Evolutionary conservation across 768 basidiomycete genomes (phyloP), one percentile per base, ranked within the genome.

Genomic region (Dioszegia crocea): DNA sequence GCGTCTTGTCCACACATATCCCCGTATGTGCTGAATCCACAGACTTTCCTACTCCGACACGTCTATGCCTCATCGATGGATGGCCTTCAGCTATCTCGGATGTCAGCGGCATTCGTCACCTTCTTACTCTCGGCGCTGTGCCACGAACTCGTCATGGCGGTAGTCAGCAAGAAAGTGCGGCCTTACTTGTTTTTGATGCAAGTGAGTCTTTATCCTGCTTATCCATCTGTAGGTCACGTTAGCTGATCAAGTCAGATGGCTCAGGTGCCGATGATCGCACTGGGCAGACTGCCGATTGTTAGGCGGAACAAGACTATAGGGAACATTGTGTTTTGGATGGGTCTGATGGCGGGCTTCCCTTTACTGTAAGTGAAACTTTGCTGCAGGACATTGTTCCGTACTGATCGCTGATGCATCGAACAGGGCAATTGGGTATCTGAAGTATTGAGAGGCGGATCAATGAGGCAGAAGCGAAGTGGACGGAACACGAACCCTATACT

Each of bases 101-200:
- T 82, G 4, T 81, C 83, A n/a, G 96, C 96, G 11, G 90, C 94
- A 83, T 85, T 94, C 69, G 63, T 91, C 52, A 99, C 96, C 0
- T 99, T 99, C 81, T 76, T 94, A 4, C 79, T 98, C 46, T 91
- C 89, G 57, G 94, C 94, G 0, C 83, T 83, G 53, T 87, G 85
- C 30, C 94, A 99, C 68, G 96, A 98, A 74, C 81, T 99, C 29
- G 92, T 98, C 56, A 99, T 99, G 96, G 85, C 86, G 2, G 83
- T 98, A 54, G 94, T 97, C 14, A 92, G 90, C 21, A 84, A 88
- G 71, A 99, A 99, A 80, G 82, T 98, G 59, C 81, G 93, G 69
- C 83, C 91, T 78, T 96, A 94, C 73, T 80, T 96, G 17, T 94
- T 96, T 78, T 78, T 83, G 12, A 78, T 91, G 73, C 86, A 87